phyloP scores from a whole-genome alignment of 352 stramenopile species.

The Pythium aquatile region DNA sequence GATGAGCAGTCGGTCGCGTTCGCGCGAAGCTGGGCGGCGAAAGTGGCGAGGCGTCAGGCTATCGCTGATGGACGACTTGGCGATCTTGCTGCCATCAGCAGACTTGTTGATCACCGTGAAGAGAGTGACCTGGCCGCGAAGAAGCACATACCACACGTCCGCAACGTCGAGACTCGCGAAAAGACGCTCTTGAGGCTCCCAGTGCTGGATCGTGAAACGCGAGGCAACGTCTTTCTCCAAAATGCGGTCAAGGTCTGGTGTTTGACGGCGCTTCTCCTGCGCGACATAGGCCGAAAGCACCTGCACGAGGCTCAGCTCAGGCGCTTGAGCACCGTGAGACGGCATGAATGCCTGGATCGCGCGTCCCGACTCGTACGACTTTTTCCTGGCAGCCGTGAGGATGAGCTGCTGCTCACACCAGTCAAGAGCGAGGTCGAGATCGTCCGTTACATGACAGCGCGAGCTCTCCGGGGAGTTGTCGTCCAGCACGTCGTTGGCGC shows the following conservation, averaged over 20 bases:
- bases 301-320: constrained; percentile 37
- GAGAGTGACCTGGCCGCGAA: constrained; percentile 51
- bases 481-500: constrained; percentile 54
- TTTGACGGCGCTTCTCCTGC: constrained; percentile 16
- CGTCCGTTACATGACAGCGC: constrained; percentile 39
- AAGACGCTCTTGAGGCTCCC: constrained; percentile 30
- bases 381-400: constrained; percentile 34
- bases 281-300: constrained; percentile 48
- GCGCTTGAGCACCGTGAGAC: constrained; percentile 17
- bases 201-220: constrained; percentile 38
- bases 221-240: constrained; percentile 36
- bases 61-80: constrained; percentile 16
- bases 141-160: constrained; percentile 48
- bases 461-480: constrained; percentile 4
- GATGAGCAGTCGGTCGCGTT: constrained; percentile 1
- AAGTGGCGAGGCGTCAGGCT: constrained; percentile 21
- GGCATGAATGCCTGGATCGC: constrained; percentile 25
- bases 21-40: constrained; percentile 11
- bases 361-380: constrained; percentile 38
- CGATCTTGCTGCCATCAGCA: constrained; percentile 8
- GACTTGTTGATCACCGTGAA: constrained; percentile 26
- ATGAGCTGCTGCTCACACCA: constrained; percentile 72
- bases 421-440: constrained; percentile 55
- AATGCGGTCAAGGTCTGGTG: constrained; percentile 19
- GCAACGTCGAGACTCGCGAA: constrained; percentile 44